Conservation (phyloP, 2,329 filamentous ascomycete genomes). For the Fusarium aywerte region DNA sequence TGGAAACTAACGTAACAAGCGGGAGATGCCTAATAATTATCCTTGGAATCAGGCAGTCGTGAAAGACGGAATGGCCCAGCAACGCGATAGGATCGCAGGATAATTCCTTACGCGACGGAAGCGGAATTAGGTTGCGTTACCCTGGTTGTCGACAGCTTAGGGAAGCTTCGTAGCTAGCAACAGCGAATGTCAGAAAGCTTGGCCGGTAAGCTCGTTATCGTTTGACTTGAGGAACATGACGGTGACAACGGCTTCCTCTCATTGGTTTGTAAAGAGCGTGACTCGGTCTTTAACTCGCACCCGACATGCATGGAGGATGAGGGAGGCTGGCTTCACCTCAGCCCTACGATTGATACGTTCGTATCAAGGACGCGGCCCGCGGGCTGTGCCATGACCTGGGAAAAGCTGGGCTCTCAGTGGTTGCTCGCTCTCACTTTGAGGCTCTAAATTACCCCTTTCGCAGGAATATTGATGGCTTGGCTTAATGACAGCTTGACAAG, state of each 20-base stretch:
- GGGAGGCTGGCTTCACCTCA: constrained; percentile 37
- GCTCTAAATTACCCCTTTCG: constrained; percentile 6
- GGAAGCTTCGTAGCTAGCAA: constrained; percentile 6
- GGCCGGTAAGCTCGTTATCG: constrained; percentile 18
- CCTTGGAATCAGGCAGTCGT: constrained; percentile 17
- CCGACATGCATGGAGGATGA: constrained; percentile 13
- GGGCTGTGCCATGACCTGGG: constrained; percentile 7
- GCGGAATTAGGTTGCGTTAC: constrained; percentile 7
- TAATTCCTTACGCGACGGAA: constrained; percentile 9
- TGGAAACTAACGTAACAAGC: constrained; percentile 18
- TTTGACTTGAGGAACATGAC: constrained; percentile 6
- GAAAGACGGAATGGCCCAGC: constrained; percentile 8
- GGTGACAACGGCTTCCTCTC: constrained; percentile 13
- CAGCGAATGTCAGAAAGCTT: background rate
- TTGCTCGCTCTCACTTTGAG: constrained; percentile 20
- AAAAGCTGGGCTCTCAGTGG: constrained; percentile 20
- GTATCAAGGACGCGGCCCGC: constrained; percentile 18
- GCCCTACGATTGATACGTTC: constrained; percentile 35
- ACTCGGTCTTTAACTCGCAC: constrained; percentile 22
- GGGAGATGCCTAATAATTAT: constrained; percentile 11
- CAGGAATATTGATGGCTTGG: constrained; percentile 2
- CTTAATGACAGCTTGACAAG: constrained; percentile 20
- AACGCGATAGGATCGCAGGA: constrained; percentile 11
- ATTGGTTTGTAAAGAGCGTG: constrained; percentile 32
- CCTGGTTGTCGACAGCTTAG: constrained; percentile 1